Evolutionary conservation across 768 basidiomycete genomes (phyloP), one percentile per base, ranked within the genome.

Genomic region (Amanita pallidorosea): DNA sequence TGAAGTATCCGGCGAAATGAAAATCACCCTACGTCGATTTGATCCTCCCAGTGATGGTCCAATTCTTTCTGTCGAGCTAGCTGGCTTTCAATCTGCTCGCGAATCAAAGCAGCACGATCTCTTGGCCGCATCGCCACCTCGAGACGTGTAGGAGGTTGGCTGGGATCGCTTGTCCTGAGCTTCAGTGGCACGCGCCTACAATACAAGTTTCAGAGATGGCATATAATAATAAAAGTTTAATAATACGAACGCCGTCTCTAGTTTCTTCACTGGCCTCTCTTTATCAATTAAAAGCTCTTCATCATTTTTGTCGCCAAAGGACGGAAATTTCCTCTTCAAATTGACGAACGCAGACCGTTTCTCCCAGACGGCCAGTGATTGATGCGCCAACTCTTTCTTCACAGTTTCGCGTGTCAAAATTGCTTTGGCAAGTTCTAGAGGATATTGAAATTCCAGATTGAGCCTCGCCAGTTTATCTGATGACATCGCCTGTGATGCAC

Each of bases 381-480:
- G 73, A 41, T 74, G 65, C 6, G 76, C 67, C n/a, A 69, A 60
- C 12, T 85, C 82, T 52, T 80, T 76, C 72, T 97, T 97, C 47
- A 80, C 51, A 7, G 63, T 75, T 66, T 98, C 95, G 12, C 96
- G 83, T 7, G 69, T 65, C 5, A 88, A 65, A 2, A 93, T 71
- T 33, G 74, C 67, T 54, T 74, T 75, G 12, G 91, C 85, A 4
- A 98, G 72, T 34, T 89, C 81, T 2, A 87, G 70, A 0, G 88
- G 81, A 43, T 75, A 78, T 2, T 74, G 64, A 4, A 99, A 70
- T 65, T 98, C 93, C 27, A 67, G 63, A 55, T 89, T 83, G 13
- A 98, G 70, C 17, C 90, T 87, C 4, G 81, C 66, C 56, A 99
- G 78, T 57, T 91, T 89, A 59, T 98, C 95, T 12, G 92, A 85